Evolutionary conservation across 768 basidiomycete genomes (phyloP), one percentile per base, ranked within the genome.

Genomic region (Lactarius akahatsu): DNA sequence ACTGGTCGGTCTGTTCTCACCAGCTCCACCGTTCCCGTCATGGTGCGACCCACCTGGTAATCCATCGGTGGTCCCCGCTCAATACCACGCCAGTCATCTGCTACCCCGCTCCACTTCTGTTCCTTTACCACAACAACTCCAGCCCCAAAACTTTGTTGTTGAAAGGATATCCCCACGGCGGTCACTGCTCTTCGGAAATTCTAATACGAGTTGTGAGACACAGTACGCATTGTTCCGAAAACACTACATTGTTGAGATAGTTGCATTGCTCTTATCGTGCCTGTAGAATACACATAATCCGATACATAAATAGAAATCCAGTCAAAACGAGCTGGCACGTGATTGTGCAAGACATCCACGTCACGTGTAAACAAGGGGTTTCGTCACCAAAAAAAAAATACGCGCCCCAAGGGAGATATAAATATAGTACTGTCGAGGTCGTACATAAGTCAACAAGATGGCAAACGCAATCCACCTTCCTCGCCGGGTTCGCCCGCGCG

Each of bases 241-340:
- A 57, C 38, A 18, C 23, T 10, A 30, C 8, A 18, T 57, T 23
- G 57, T 30, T 58, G 36, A 23, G 9, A 11, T 26, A 57, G n/a
- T 15, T 57, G 38, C 40, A 43, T 26, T 20, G 58, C 13, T 26
- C 23, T 52, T 20, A 43, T 20, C 10, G 10, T 36, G 30, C 34
- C 36, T 58, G 62, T 59, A 63, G 36, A 59, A 38, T 63, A 67
- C 66, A 63, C 20, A 36, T 63, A 34, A 67, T 67, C 66, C 66
- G 15, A 63, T 63, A 63, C 57, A 67, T 60, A 55, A 58, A 55
- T 59, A 59, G 52, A 62, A 66, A 43, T 34, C 40, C 5, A 43
- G 47, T 3, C 30, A 2, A 36, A 50, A 32, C 23, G 8, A 59
- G 28, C 59, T 23, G 47, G n/a, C 36, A 30, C 30, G 32, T 10